Conservation (phyloP, 1,284 basidiomycete genomes). For the Ustilago esculenta region DNA sequence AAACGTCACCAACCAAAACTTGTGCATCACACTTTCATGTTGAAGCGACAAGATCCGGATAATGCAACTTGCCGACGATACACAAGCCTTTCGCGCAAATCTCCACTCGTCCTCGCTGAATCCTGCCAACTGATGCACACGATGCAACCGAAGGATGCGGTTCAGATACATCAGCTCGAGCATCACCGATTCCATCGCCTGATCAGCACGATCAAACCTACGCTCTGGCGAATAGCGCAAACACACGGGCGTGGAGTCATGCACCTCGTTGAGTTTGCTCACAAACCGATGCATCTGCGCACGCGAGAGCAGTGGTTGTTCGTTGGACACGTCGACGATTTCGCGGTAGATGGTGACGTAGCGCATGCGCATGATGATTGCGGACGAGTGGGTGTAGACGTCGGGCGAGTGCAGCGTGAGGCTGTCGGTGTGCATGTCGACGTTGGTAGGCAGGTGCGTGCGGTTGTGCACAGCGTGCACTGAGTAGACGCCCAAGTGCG, state of each 20-base stretch:
- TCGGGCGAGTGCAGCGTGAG: slow-evolving; percentile 34
- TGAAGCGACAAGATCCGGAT: slow-evolving; percentile 44
- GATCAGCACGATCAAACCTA: slow-evolving; percentile 44
- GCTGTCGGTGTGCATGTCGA: slow-evolving; percentile 54
- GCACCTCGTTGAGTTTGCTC: slow-evolving; percentile 50
- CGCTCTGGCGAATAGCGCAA: slow-evolving; percentile 55
- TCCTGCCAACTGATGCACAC: slow-evolving; percentile 57
- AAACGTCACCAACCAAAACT: slow-evolving; percentile 61
- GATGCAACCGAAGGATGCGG: slow-evolving; percentile 61
- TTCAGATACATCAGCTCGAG: slow-evolving; percentile 62
- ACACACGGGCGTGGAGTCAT: slow-evolving; percentile 51
- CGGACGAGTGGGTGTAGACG: slow-evolving; percentile 49
- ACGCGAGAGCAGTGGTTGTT: slow-evolving; percentile 20
- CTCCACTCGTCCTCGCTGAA: slow-evolving; percentile 52
- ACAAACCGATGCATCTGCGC: slow-evolving; percentile 42
- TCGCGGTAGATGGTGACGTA: slow-evolving; percentile 48
- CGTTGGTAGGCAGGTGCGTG: slow-evolving; percentile 55
- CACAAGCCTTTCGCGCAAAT: slow-evolving; percentile 40
- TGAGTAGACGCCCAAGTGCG: slow-evolving; percentile 60
- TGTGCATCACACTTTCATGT: slow-evolving; percentile 49
- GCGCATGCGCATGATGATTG: slow-evolving; percentile 41
- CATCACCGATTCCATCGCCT: slow-evolving; percentile 57
- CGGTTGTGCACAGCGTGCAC: slow-evolving; percentile 57
- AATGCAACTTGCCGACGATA: slow-evolving; percentile 44
- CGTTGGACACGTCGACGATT: slow-evolving; percentile 41